A percentile compares a stretch with the other conserved stretches of the same genome.
Conservation (phyloP, 108 stramenopile genomes). For the Pseudonitzschia pungens region DNA sequence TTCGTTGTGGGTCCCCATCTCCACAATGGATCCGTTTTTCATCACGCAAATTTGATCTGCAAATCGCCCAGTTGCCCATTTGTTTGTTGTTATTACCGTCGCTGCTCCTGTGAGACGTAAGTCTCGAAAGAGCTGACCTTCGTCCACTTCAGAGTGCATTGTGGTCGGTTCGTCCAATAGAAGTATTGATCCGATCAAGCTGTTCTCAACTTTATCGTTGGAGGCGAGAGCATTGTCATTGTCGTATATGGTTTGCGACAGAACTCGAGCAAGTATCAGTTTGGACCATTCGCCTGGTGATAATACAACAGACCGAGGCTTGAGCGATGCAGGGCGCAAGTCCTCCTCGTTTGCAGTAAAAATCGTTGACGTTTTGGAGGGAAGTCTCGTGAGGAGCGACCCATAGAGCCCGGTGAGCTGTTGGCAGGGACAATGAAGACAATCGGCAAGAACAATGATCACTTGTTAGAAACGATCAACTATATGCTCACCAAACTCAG, state of each 20-base stretch:
- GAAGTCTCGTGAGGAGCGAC: conserved; percentile 57
- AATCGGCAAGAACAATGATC: no score
- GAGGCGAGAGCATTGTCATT: conserved; percentile 65
- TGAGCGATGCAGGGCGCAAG: conserved; percentile 56
- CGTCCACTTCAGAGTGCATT: conserved; percentile 72
- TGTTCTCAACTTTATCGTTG: conserved; percentile 57
- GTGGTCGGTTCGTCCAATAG: conserved; percentile 78
- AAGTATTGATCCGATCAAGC: conserved; percentile 77
- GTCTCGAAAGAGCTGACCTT: conserved; percentile 58
- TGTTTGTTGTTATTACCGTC: conserved; percentile 66
- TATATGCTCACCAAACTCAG: no score
- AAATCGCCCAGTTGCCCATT: conserved; percentile 83
- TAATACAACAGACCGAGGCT: conserved; percentile 54
- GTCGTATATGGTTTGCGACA: conserved; percentile 77
- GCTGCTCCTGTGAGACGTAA: conserved; percentile 80
- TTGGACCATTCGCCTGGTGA: conserved; percentile 89
- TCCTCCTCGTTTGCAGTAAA: conserved; percentile 83
- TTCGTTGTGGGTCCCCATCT: conserved; percentile 81
- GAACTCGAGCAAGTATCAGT: conserved; percentile 65
- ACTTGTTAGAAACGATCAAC: no score
- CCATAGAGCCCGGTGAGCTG: conserved; percentile 75
- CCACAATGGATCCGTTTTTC: conserved; percentile 74
- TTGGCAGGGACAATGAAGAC: no score
- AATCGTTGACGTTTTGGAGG: conserved; percentile 74
- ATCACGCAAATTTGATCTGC: conserved; percentile 80